Base-by-base conservation (phyloP, 768 basidiomycete genomes). In the Obba rivulosa region DNA sequence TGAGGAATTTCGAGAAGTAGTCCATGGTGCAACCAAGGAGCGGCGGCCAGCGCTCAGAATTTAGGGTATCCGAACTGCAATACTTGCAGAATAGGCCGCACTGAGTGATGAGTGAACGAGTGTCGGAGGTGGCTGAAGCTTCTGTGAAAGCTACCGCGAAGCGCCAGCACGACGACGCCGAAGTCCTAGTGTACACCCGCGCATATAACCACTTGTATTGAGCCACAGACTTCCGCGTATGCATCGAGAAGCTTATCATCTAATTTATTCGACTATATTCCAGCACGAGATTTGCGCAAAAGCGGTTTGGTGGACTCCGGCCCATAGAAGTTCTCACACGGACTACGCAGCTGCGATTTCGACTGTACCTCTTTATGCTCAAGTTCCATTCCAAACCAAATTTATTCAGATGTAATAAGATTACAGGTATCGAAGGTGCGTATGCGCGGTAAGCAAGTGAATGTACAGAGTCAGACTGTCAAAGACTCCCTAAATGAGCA, bases 1-100 rank as follows among this genome's bases (percentile, higher is more conserved):
- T 67, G 45, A 92, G 70, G 60, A 91, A 90, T 62, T 87, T 89
- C 45, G 87, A 85, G 61, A 92, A 92, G 64, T 91, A 92, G 58
- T 90, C 87, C 87, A 90, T 90, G 28, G 28, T 31, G 5, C 28
- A 13, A 31, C 28, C 13, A 13, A 34, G 23, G 10, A 21, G 21
- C 51, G 46, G 7, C n/a, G 5, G 8, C 16, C 21, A 22, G 17
- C 38, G 16, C 28, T 31, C 28, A 31, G 28, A 13, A 31, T 13
- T 5, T 31, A 13, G 13, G 28, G 28, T 31, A n/a, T 31, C 13
- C 28, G 28, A 7, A 5, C 28, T 13, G 28, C 13, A 31, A 31
- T 31, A 13, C 13, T 13, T 5, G 5, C 13, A 31, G 13, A 31
- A 7, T 31, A 13, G 21, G 16, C 38, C 5, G 16, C 17, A 7